Percentiles rank a stretch among this genome's conserved stretches.
Evolutionary conservation across 257 asterid species (phyloP).

Genomic region (Salvia rosmarinus): DNA sequence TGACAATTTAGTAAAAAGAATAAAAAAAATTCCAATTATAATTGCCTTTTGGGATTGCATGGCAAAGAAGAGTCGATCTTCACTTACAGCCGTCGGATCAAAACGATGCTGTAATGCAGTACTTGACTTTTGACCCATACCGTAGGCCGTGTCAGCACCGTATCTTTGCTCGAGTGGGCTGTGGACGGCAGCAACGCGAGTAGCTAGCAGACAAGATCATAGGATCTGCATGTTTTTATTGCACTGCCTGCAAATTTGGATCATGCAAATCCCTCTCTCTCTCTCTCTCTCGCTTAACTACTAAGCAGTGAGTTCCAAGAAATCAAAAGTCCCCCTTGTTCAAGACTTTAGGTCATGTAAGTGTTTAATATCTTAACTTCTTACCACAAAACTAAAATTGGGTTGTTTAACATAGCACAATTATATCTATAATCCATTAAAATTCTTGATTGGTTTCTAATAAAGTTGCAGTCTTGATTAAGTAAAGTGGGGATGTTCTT

Average conservation of each 20-base stretch:
- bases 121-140: conserved; percentile 28
- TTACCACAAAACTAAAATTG: background rate
- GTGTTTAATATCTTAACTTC: background rate
- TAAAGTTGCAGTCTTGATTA: conserved; percentile 20
- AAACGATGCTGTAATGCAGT: background rate
- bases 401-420: background rate
- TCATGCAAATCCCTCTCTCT: conserved; percentile 44
- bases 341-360: background rate
- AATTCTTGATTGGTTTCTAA: conserved; percentile 22
- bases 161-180: conserved; percentile 6
- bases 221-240: conserved; percentile 68
- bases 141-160: conserved; percentile 7
- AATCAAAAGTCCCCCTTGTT: background rate
- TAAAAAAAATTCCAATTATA: background rate
- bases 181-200: conserved; percentile 39
- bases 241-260: conserved; percentile 44
- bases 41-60: background rate
- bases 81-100: conserved; percentile 31
- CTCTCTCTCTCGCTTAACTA: background rate
- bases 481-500: conserved; percentile 32
- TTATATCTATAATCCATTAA: no score
- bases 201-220: conserved; percentile 53
- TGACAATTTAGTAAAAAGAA: conserved; percentile 15
- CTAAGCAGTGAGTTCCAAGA: background rate
- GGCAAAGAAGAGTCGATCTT: no score